These are phyloP conservation scores for Rutstroemia sydowiana DNA, from an alignment of 2,329 filamentous ascomycete genomes.

Conservation along the genomic window DNA sequence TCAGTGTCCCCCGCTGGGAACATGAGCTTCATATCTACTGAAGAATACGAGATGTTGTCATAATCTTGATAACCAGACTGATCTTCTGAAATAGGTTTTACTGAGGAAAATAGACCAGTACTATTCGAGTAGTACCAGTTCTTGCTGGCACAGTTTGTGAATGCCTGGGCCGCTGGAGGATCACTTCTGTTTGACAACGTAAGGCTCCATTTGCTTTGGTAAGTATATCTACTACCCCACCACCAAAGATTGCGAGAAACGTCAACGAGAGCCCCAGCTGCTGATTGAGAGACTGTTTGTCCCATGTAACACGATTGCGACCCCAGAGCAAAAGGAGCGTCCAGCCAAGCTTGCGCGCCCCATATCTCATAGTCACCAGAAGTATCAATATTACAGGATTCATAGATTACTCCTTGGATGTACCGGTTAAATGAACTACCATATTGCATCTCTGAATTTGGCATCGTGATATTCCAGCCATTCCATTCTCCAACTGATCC, in stretches of 20 bases:
- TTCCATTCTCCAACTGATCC: no score
- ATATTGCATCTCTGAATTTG: background rate
- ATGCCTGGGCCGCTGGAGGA: background rate
- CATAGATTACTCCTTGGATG: background rate
- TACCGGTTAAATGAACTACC: background rate
- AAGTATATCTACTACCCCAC: background rate
- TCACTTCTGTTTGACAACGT: background rate
- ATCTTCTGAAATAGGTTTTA: no score
- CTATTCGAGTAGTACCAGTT: background rate
- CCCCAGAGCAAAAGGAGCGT: no score
- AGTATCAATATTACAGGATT: background rate
- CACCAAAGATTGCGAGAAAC: background rate
- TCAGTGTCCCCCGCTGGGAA: background rate
- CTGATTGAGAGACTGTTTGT: background rate
- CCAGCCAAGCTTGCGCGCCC: no score
- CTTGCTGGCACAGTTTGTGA: background rate
- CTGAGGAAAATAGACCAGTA: no score
- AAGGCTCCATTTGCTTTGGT: background rate
- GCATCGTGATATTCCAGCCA: background rate
- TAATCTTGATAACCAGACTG: no score
- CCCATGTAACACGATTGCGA: background rate
- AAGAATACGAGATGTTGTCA: no score
- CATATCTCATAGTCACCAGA: background rate
- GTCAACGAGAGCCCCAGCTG: background rate
- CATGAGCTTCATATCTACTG: background rate